Percentiles rank a stretch among this genome's conserved stretches.
Evolutionary conservation across 2,329 filamentous ascomycete species (phyloP).

Genomic region (Aspergillus fumigatus): DNA sequence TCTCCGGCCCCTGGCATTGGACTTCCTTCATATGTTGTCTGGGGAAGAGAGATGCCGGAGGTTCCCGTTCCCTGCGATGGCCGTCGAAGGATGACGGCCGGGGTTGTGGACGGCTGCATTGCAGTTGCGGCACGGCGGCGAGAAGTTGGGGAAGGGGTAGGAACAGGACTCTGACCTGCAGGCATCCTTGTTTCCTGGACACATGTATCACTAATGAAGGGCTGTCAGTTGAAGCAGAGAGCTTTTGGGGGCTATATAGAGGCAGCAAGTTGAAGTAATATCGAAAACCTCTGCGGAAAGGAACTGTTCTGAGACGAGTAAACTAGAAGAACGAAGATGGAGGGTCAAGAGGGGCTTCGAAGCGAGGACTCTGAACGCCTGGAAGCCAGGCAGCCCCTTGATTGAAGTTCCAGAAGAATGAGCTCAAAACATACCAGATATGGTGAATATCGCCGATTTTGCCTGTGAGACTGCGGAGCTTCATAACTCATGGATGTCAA

Average conservation of each 20-base stretch:
- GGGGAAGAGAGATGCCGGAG: constrained; percentile 29
- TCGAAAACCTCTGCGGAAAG: not conserved
- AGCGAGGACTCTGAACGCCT: not conserved
- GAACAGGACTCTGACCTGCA: constrained; percentile 45
- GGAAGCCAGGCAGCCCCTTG: constrained; percentile 22
- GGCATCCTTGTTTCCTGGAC: constrained; percentile 12
- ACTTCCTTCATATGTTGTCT: constrained; percentile 21
- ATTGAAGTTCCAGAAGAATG: constrained; percentile 18
- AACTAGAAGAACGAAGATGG: not conserved
- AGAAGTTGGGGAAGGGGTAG: constrained; percentile 30
- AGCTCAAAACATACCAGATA: constrained; percentile 22
- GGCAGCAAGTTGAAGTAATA: not conserved
- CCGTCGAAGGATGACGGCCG: constrained; percentile 42
- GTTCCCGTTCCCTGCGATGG: constrained; percentile 47
- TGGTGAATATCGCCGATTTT: not conserved
- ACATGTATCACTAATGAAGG: not conserved
- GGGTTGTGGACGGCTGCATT: constrained; percentile 24
- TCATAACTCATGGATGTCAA: constrained; percentile 1
- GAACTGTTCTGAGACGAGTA: not conserved
- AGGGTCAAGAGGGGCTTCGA: not conserved
- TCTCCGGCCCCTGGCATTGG: constrained; percentile 26
- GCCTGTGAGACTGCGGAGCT: not conserved
- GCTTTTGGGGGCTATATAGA: not conserved
- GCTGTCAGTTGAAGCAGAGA: not conserved
- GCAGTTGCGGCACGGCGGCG: constrained; percentile 29